Evolutionary conservation across 2,329 filamentous ascomycete genomes (phyloP).

Genomic region (Verticillium nubilum): DNA sequence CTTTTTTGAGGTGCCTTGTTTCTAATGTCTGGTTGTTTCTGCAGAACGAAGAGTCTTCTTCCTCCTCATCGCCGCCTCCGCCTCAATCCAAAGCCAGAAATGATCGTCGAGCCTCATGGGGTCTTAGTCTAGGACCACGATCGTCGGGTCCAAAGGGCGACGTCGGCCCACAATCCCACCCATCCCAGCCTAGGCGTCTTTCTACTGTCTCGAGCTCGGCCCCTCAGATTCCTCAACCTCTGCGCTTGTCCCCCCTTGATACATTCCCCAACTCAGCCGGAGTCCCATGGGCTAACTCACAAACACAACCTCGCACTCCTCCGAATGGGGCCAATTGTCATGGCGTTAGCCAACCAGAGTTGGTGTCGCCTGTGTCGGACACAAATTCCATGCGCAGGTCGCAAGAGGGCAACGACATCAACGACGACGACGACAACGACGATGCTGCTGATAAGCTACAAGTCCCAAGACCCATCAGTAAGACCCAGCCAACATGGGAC

Average conservation of each 20-base stretch:
- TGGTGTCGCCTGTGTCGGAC: slow-evolving; percentile 27
- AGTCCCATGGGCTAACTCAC: slow-evolving; percentile 10
- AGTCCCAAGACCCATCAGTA: slow-evolving; percentile 24
- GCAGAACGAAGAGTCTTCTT: slow-evolving; percentile 26
- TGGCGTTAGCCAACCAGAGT: slow-evolving; percentile 17
- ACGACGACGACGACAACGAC: slow-evolving; percentile 12
- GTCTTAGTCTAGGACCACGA: slow-evolving; percentile 28
- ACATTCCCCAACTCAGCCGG: slow-evolving; percentile 11
- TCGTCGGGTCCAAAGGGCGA: slow-evolving; percentile 19
- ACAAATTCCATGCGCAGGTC: slow-evolving; percentile 14
- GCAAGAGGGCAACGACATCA: neutral
- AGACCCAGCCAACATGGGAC: slow-evolving; percentile 28
- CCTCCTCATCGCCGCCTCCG: slow-evolving; percentile 20
- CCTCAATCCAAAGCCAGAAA: slow-evolving; percentile 29
- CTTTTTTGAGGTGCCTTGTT: slow-evolving; percentile 1
- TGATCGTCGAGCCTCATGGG: slow-evolving; percentile 40
- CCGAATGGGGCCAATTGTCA: slow-evolving; percentile 13
- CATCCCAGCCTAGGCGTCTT: neutral
- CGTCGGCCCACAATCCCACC: slow-evolving; percentile 7
- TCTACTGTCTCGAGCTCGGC: slow-evolving; percentile 4
- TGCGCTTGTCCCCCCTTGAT: slow-evolving; percentile 15
- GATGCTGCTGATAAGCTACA: slow-evolving; percentile 10
- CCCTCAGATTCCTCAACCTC: slow-evolving; percentile 15
- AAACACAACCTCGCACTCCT: slow-evolving; percentile 9
- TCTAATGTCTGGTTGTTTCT: slow-evolving; percentile 19